Percentiles rank a stretch among this genome's conserved stretches.
Evolutionary conservation across 2,329 filamentous ascomycete genomes (phyloP).

Genomic region (Fusarium coffeatum): DNA sequence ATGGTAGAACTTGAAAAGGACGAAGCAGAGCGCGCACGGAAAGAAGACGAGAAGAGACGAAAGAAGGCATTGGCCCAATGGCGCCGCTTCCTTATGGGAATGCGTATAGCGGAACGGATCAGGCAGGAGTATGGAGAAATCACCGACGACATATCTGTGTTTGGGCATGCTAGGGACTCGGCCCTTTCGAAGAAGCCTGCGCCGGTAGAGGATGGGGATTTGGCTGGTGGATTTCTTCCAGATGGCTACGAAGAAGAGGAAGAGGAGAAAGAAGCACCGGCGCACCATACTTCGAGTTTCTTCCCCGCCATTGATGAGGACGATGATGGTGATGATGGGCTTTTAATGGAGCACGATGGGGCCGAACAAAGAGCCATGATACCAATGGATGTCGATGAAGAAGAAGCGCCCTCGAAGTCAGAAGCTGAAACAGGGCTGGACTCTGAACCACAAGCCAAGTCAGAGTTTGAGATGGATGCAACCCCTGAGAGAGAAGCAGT

Average conservation of each 20-base stretch:
- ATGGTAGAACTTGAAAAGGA: constrained; percentile 84
- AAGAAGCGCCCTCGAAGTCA: not conserved
- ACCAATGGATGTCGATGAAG: constrained; percentile 5
- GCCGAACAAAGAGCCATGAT: not conserved
- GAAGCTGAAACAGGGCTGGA: not conserved
- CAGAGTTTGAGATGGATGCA: not conserved
- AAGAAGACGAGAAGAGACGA: constrained; percentile 85
- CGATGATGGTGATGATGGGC: constrained; percentile 50
- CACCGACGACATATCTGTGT: constrained; percentile 63
- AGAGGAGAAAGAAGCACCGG: constrained; percentile 49
- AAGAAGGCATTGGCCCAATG: constrained; percentile 80
- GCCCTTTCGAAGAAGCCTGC: constrained; percentile 31
- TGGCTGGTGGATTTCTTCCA: constrained; percentile 71
- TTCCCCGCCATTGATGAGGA: constrained; percentile 62
- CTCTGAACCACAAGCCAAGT: not conserved
- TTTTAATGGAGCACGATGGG: constrained; percentile 50
- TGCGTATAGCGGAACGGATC: constrained; percentile 84
- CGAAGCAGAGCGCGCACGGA: constrained; percentile 77
- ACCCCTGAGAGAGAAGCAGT: not conserved
- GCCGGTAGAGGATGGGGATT: constrained; percentile 58
- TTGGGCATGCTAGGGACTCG: constrained; percentile 60
- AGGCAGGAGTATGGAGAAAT: constrained; percentile 78
- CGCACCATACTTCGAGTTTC: constrained; percentile 57
- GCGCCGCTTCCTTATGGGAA: constrained; percentile 87
- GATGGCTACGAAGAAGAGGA: constrained; percentile 66